Base-by-base conservation (phyloP, 2,329 filamentous ascomycete genomes). In the Aspergillus fumigatus region DNA sequence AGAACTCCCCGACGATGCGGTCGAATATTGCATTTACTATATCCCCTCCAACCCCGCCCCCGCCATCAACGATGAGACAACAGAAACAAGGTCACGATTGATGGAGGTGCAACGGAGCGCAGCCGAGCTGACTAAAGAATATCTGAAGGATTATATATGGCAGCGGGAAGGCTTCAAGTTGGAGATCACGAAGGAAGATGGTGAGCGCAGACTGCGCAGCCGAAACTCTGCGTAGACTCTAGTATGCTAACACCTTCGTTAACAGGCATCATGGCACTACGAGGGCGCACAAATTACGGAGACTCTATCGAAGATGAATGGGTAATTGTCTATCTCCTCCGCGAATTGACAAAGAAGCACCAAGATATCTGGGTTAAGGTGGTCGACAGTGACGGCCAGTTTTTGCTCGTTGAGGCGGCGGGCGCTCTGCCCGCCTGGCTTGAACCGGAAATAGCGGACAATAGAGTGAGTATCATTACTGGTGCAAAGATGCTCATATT, bases 221-320 rank as follows among this genome's bases (percentile, higher is more conserved):
- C 17, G n/a, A 25, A 14, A 41, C 9, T 9, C 48, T 52, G 61
- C 3, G 62, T 55, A 47, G 55, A 48, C 26, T 50, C 29, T 56
- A 14, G 11, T 14, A 25, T 56, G 51, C 56, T 65, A 23, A 58
- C 54, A 27, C 19, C 48, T 14, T 19, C 40, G 25, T n/a, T 26
- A 11, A 50, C 61, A 80, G 79, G 77, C 2, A 69, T 73, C 50
- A 80, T 77, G 64, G 86, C 87, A 61, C 81, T 99, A 5, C 83
- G 85, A 60, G 93, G 93, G 21, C 79, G 81, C 52, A 94, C 91
- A 0, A 89, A 93, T 70, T 97, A 92, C 67, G 92, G 93, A 8
- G 95, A 99, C 73, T 94, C 92, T 0, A 87, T 97, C 3, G 93
- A 96, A 68, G 94, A 99, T 66, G 95, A 99, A 77, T 99, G 94